phyloP scores from a whole-genome alignment of 139 green algal genomes.

The Zygnema cylindricum region DNA sequence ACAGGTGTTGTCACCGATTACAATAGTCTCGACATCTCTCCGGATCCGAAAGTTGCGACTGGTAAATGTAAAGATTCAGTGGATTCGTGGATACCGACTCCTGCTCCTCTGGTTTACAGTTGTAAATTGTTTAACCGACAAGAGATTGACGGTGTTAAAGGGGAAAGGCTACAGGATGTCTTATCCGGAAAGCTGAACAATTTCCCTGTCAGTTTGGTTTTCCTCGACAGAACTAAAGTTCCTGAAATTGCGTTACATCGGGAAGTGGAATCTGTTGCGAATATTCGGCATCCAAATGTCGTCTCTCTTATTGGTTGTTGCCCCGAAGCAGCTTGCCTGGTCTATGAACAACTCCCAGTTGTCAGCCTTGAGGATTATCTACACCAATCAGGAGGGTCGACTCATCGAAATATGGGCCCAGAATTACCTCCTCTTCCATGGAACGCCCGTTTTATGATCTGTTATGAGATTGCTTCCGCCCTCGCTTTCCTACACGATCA shows the following conservation, averaged over 20 bases:
- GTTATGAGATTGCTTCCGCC: conserved; percentile 22
- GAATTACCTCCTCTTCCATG: conserved; percentile 14
- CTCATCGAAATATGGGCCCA: neutral
- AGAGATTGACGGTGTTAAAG: neutral
- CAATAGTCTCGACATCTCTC: too few relatives aligned
- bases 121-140: neutral
- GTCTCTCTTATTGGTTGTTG: conserved; percentile 40
- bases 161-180: conserved; percentile 24
- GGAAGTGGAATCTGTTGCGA: conserved; percentile 5
- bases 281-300: conserved; percentile 25
- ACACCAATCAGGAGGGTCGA: neutral
- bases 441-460: conserved; percentile 33
- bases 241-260: neutral
- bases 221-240: neutral
- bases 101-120: too few relatives aligned
- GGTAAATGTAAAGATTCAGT: too few relatives aligned
- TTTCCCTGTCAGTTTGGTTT: too few relatives aligned
- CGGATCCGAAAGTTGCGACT: too few relatives aligned
- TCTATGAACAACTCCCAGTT: conserved; percentile 17
- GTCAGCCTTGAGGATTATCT: conserved; percentile 7
- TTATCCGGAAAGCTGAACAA: conserved; percentile 16
- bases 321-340: conserved; percentile 23
- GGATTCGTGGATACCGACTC: too few relatives aligned
- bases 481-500: conserved; percentile 50
- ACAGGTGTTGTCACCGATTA: too few relatives aligned